A percentile compares a stretch with the other conserved stretches of the same genome.
Evolutionary conservation across 2,329 filamentous ascomycete genomes (phyloP).

Genomic region (Orbilia blumenaviensis): DNA sequence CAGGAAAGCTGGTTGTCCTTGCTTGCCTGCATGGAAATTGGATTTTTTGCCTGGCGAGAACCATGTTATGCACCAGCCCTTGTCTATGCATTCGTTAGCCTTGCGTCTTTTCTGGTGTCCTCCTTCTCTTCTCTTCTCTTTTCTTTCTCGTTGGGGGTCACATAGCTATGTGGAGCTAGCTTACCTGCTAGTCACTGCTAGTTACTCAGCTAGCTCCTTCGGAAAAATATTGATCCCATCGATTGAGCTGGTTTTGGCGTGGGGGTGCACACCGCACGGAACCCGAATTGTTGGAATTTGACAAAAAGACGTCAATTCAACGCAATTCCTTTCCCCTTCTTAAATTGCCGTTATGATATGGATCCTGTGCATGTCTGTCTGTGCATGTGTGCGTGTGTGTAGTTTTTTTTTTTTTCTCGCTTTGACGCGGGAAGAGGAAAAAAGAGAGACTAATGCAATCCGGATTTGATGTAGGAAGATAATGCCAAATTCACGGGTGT

Average conservation of each 20-base stretch:
- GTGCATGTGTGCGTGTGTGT: too few species aligned
- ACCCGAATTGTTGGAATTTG: constrained; percentile 10
- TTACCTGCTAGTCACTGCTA: too few species aligned
- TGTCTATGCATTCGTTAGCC: constrained; percentile 14
- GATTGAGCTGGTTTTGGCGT: constrained; percentile 14
- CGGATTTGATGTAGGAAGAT: constrained; percentile 49
- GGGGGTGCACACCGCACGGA: constrained; percentile 17
- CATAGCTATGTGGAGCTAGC: constrained; percentile 13
- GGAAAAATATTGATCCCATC: constrained; percentile 52
- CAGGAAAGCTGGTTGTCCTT: not conserved
- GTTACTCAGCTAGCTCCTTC: too few species aligned
- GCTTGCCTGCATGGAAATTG: constrained; percentile 15
- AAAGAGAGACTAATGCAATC: not conserved
- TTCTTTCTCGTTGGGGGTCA: constrained; percentile 14
- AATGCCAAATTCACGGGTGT: constrained; percentile 56
- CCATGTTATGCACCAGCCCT: constrained; percentile 15
- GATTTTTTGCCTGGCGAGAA: constrained; percentile 41
- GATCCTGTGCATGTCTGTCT: too few species aligned
- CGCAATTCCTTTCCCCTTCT: not conserved
- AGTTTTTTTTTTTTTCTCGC: not conserved
- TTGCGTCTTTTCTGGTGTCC: constrained; percentile 1
- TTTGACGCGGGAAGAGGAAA: not conserved
- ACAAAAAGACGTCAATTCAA: constrained; percentile 9
- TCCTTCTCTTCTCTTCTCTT: not conserved
- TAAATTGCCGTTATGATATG: too few species aligned